A percentile compares a stretch with the other conserved stretches of the same genome.
phyloP scores from a whole-genome alignment of 495 filamentous ascomycete genomes.

The Rusavskia elegans region DNA sequence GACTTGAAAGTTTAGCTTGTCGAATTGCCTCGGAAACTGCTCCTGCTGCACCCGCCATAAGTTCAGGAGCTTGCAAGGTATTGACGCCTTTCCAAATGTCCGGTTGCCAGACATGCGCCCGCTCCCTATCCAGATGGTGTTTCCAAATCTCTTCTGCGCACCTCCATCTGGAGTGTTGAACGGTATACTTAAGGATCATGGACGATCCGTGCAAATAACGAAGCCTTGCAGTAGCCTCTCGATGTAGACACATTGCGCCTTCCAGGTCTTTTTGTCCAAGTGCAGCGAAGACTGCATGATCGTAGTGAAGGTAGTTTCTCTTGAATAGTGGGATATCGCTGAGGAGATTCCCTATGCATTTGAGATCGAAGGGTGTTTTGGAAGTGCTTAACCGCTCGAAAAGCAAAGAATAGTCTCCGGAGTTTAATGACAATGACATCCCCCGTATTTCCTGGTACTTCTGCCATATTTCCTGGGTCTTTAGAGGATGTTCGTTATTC shows the following conservation, averaged over 20 bases:
- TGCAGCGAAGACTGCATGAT: constrained; percentile 16
- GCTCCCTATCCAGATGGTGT: constrained; percentile 1
- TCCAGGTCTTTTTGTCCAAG: constrained; percentile 14
- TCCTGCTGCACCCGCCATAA: constrained; percentile 3
- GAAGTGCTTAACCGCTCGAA: constrained; percentile 26
- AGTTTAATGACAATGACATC: constrained; percentile 2
- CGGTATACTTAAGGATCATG: constrained; percentile 17
- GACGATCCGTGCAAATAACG: constrained; percentile 14
- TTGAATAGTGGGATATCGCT: constrained; percentile 17
- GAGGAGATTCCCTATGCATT: constrained; percentile 27
- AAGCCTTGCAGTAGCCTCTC: constrained; percentile 10
- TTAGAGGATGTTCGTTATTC: constrained; percentile 3
- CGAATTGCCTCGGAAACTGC: background rate
- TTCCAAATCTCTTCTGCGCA: constrained; percentile 9
- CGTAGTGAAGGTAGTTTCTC: constrained; percentile 24
- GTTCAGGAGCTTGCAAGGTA: constrained; percentile 1
- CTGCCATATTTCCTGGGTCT: constrained; percentile 17
- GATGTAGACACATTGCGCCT: constrained; percentile 20
- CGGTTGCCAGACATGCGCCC: background rate
- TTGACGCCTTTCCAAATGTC: constrained; percentile 10
- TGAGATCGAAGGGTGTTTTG: constrained; percentile 16
- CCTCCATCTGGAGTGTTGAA: constrained; percentile 24
- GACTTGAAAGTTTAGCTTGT: background rate
- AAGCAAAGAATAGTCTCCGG: constrained; percentile 13
- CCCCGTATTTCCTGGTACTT: constrained; percentile 13